Evolutionary conservation across 2,329 filamentous ascomycete genomes (phyloP), one percentile per base, ranked within the genome.

Genomic region (Xenosphaeropsis pyriputrescens): DNA sequence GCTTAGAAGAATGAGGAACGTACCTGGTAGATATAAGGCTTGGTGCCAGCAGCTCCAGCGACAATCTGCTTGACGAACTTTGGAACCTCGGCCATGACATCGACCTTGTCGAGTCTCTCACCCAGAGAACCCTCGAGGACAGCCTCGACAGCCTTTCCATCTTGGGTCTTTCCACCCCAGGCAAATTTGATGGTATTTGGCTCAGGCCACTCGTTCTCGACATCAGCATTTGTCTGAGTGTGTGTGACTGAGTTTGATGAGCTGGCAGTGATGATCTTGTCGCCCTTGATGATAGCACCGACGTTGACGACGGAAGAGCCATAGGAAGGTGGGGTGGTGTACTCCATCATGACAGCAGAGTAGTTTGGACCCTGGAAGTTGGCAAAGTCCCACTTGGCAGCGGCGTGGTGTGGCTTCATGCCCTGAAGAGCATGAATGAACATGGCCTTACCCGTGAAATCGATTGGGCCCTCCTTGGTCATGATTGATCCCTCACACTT

Each of bases 341-440:
- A 98, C 59, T 96, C 83, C 91, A 98, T 98, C 66, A 96, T 67
- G 47, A 93, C 63, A 18, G 88, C 89, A 18, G 88, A 91, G 63
- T 85, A 82, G 15, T 68, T 85, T 16, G 85, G 80, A 12, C 84
- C 79, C 57, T 96, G 88, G 65, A 94, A 94, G 62, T 88, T 75
- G 59, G 75, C 70, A 64, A 95, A 98, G 62, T 91, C 94, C 91
- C 91, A 98, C 45, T 73, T 76, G 19, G 83, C 77, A 43, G 89
- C 88, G 42, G 86, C 83, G 57, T 98, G 93, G 59, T 98, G 91
- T 31, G 91, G 91, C 71, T 98, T 98, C 89, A 96, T 96, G 57
- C 88, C 91, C 64, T 96, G 91, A 36, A 96, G 65, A 31, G 85
- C 88, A 58, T 91, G 81, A 47, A 80, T 69, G 61, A 86, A 89